Percentiles rank a stretch among this genome's conserved stretches.
Conservation (phyloP, 345 rosid genomes). For the Linum trigynum region DNA sequence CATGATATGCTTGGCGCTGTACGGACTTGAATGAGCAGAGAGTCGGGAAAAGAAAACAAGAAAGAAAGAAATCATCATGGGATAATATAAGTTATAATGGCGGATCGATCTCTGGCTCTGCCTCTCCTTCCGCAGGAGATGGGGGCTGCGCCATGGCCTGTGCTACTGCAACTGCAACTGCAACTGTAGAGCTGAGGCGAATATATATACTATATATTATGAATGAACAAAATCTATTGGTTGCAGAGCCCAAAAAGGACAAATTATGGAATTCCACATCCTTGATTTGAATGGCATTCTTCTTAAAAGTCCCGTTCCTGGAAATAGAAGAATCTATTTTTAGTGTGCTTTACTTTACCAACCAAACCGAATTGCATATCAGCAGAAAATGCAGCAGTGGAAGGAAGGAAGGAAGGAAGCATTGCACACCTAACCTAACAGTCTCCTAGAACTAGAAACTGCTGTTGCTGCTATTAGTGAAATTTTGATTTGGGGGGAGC, state of each 20-base stretch:
- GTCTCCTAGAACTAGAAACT: too few relatives aligned
- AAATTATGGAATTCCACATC: conserved; percentile 21
- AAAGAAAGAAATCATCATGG: not conserved
- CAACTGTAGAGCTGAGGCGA: too few relatives aligned
- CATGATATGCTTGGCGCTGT: not conserved
- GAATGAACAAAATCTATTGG: conserved; percentile 1
- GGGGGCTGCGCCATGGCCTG: conserved; percentile 15
- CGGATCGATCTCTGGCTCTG: conserved; percentile 15
- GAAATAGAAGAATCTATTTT: conserved; percentile 7
- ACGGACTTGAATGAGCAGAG: not conserved
- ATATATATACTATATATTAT: conserved; percentile 11
- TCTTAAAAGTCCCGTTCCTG: conserved; percentile 6
- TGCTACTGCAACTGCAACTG: not conserved
- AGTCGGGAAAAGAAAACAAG: not conserved
- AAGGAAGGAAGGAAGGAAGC: too few relatives aligned
- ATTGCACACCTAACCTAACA: too few relatives aligned
- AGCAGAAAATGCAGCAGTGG: not conserved
- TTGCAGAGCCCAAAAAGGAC: conserved; percentile 15
- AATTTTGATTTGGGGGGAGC: too few relatives aligned
- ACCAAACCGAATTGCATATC: too few relatives aligned
- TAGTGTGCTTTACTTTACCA: not conserved
- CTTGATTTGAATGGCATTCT: conserved; percentile 14
- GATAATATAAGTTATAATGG: conserved; percentile 1
- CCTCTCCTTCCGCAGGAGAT: conserved; percentile 19
- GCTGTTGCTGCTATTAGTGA: too few relatives aligned